Evolutionary conservation across 345 rosid genomes (phyloP).

Genomic region (Clarkia xantiana): DNA sequence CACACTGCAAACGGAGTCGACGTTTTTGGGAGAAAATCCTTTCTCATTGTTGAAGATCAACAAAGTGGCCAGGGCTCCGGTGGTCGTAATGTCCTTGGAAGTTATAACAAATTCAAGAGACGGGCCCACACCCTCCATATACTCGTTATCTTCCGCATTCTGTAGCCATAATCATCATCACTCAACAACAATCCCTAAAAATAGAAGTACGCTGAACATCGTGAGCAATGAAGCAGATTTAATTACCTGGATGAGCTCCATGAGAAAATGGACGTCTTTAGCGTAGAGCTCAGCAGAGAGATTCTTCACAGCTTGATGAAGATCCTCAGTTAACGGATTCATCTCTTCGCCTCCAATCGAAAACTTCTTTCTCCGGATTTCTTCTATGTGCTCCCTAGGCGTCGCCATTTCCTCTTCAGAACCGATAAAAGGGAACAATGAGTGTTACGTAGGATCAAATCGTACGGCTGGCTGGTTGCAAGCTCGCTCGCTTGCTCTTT

Average conservation of each 20-base stretch:
- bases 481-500: too few species aligned
- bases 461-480: too few species aligned
- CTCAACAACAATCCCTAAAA: too few species aligned
- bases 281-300: constrained; percentile 65
- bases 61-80: constrained; percentile 52
- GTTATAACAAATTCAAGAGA: constrained; percentile 63
- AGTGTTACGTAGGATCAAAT: too few species aligned
- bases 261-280: too few species aligned
- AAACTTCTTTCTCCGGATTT: constrained; percentile 26
- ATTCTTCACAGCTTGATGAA: constrained; percentile 43
- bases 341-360: constrained; percentile 35
- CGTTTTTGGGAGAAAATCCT: constrained; percentile 42
- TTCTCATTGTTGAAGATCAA: constrained; percentile 56
- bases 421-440: too few species aligned
- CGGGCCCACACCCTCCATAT: constrained; percentile 42
- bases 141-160: constrained; percentile 77
- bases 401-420: too few species aligned
- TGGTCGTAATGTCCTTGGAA: constrained; percentile 45
- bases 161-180: constrained; percentile 2
- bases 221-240: background rate
- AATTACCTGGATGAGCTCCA: constrained; percentile 54
- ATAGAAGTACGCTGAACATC: background rate
- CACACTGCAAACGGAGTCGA: constrained; percentile 53
- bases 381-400: constrained; percentile 33
- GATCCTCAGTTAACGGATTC: constrained; percentile 37